Conservation (phyloP, 441 rosid genomes). For the Gossypium laxum region DNA sequence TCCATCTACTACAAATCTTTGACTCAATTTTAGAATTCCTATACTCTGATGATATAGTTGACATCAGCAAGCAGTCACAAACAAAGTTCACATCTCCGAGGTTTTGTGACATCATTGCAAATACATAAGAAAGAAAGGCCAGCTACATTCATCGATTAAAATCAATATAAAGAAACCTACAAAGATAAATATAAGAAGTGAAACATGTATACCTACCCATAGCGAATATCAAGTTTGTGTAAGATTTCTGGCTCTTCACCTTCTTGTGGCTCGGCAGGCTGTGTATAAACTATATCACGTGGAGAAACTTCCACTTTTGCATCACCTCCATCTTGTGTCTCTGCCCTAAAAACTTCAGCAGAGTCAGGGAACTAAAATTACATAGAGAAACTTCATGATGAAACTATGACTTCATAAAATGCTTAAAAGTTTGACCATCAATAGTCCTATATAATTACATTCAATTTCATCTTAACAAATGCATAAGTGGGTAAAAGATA, state of each 20-base stretch:
- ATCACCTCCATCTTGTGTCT: slow-evolving; percentile 96
- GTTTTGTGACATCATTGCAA: background rate
- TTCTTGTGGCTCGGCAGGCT: slow-evolving; percentile 62
- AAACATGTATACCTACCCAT: slow-evolving; percentile 46
- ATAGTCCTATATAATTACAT: background rate
- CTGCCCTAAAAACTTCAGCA: slow-evolving; percentile 54
- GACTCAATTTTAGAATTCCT: background rate
- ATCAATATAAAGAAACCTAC: slow-evolving; percentile 13
- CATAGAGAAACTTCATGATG: background rate
- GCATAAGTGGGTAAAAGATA: background rate
- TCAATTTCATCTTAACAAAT: background rate
- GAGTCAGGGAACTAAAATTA: slow-evolving; percentile 16
- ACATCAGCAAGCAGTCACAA: background rate
- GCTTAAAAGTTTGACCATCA: background rate
- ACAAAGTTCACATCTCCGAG: background rate
- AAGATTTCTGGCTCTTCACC: slow-evolving; percentile 67
- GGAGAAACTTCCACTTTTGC: slow-evolving; percentile 91
- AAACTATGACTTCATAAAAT: background rate
- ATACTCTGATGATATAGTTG: background rate
- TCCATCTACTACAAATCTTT: background rate
- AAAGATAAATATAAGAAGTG: background rate
- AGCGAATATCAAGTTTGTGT: slow-evolving; percentile 89
- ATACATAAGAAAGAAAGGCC: background rate
- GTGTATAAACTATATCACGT: slow-evolving; percentile 73
- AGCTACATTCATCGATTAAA: background rate